These are phyloP conservation scores for Alternaria atra DNA, from an alignment of 2,329 filamentous ascomycete species.

Conservation along the genomic window DNA sequence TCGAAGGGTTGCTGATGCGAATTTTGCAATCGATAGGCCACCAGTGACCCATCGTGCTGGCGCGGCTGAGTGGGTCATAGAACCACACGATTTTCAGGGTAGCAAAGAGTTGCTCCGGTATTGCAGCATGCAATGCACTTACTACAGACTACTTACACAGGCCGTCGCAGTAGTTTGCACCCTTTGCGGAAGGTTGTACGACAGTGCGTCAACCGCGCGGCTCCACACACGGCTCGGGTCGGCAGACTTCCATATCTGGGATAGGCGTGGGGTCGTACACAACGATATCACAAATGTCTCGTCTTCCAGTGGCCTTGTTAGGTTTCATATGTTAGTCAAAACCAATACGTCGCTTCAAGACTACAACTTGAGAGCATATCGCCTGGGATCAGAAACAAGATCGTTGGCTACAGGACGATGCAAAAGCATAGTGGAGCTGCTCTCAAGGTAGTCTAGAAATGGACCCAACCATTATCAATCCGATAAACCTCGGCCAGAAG, in stretches of 20 bases:
- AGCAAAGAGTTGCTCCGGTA: background rate
- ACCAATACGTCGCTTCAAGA: background rate
- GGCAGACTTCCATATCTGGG: slow-evolving; percentile 12
- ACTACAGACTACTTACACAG: slow-evolving; percentile 1
- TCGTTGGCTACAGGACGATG: background rate
- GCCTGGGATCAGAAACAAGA: background rate
- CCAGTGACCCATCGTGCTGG: background rate
- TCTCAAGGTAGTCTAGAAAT: background rate
- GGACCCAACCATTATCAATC: background rate
- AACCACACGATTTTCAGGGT: slow-evolving; percentile 4
- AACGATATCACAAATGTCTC: background rate
- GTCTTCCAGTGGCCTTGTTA: background rate
- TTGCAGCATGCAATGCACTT: slow-evolving; percentile 16
- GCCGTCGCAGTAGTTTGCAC: background rate
- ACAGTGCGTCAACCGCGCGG: slow-evolving; percentile 21
- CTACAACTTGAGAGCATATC: background rate
- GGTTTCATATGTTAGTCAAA: background rate
- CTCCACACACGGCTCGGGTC: slow-evolving; percentile 22
- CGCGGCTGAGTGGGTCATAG: background rate
- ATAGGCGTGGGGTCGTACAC: slow-evolving; percentile 1
- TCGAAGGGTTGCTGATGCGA: background rate
- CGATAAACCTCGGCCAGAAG: background rate
- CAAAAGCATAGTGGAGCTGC: background rate
- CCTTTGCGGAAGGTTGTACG: slow-evolving; percentile 8
- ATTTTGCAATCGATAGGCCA: slow-evolving; percentile 1